Evolutionary conservation across 352 stramenopile species (phyloP).

Genomic region (Elongisporangium prolatum): DNA sequence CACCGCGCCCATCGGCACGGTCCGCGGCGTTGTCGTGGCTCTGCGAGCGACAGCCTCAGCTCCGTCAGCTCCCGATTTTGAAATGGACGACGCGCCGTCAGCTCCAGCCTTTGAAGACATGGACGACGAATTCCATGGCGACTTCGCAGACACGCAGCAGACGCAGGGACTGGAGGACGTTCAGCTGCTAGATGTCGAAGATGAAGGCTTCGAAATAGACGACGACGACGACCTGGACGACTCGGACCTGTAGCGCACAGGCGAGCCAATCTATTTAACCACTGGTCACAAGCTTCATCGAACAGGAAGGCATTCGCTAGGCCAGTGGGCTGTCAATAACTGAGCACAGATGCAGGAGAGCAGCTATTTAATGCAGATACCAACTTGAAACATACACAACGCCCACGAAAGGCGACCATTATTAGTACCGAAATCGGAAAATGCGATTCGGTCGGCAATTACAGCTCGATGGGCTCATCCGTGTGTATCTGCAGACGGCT

Average conservation of each 20-base stretch:
- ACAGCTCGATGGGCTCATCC: constrained; percentile 42
- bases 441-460: neutral
- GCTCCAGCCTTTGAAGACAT: constrained; percentile 30
- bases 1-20: constrained; percentile 17
- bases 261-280: neutral
- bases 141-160: constrained; percentile 16
- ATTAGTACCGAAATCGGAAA: neutral
- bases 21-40: constrained; percentile 13
- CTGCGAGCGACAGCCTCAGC: constrained; percentile 30
- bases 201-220: neutral
- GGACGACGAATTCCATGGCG: constrained; percentile 12
- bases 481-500: constrained; percentile 25
- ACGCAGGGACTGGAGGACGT: neutral
- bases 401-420: neutral
- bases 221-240: neutral
- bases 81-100: constrained; percentile 7
- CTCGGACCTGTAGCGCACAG: neutral
- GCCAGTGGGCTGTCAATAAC: neutral
- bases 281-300: neutral
- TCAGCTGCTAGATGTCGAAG: neutral
- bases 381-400: neutral
- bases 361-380: neutral
- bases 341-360: neutral
- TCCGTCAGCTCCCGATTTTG: constrained; percentile 13
- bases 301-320: no score